These are phyloP conservation scores for Amesomyces nigricolor DNA, from an alignment of 2,329 filamentous ascomycete genomes.

Conservation along the genomic window DNA sequence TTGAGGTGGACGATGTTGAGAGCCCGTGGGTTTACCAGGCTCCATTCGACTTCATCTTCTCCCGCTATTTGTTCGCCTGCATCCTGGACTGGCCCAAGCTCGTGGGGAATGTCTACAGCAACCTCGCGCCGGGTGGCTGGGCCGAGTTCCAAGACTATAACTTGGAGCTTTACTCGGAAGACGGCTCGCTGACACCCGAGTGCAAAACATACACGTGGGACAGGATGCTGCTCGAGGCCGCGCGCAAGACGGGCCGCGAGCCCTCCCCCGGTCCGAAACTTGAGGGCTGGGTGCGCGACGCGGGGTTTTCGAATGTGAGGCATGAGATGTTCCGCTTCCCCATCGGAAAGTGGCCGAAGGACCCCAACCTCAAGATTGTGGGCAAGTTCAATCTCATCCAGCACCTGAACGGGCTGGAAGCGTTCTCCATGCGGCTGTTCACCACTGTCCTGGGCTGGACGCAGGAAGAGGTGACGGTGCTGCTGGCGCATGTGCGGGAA, in stretches of 20 bases:
- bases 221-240: slow-evolving; percentile 23
- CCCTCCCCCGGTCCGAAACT: slow-evolving; percentile 26
- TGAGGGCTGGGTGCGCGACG: slow-evolving; percentile 28
- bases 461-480: slow-evolving; percentile 23
- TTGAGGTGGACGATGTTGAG: slow-evolving; percentile 34
- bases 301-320: slow-evolving; percentile 20
- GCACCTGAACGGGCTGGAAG: slow-evolving; percentile 26
- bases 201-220: slow-evolving; percentile 19
- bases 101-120: slow-evolving; percentile 22
- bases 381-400: slow-evolving; percentile 24
- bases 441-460: slow-evolving; percentile 27
- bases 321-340: slow-evolving; percentile 20
- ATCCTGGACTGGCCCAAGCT: no score
- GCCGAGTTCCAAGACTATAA: slow-evolving; percentile 31
- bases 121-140: slow-evolving; percentile 35
- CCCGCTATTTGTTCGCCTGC: no score
- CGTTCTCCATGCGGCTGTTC: slow-evolving; percentile 26
- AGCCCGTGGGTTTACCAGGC: slow-evolving; percentile 4
- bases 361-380: slow-evolving; percentile 25
- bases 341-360: slow-evolving; percentile 30
- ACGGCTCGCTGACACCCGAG: slow-evolving; percentile 26
- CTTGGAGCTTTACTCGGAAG: slow-evolving; percentile 28
- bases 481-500: slow-evolving; percentile 26
- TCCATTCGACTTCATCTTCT: neutral
- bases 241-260: slow-evolving; percentile 22